phyloP scores from a whole-genome alignment of 805 yeast species.

The Blastobotrys parvus region DNA sequence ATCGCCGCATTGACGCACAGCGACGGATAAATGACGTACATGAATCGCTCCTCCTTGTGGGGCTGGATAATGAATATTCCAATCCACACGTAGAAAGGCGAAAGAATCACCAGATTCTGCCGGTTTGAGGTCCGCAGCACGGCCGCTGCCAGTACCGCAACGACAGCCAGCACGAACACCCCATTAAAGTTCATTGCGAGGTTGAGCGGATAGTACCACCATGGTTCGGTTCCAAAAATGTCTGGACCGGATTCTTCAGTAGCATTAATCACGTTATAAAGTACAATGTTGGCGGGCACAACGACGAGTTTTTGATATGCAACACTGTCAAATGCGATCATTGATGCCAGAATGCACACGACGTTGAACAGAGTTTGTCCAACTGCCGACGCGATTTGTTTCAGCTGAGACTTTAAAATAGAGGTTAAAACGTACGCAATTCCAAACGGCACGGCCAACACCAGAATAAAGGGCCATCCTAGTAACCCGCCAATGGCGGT shows the following conservation, averaged over 20 bases:
- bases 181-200: constrained; percentile 67
- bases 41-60: constrained; percentile 87
- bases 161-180: constrained; percentile 24
- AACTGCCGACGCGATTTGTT: constrained; percentile 13
- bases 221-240: constrained; percentile 82
- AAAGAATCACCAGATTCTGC: constrained; percentile 22
- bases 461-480: constrained; percentile 89
- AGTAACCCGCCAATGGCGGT: constrained; percentile 60
- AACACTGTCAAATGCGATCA: constrained; percentile 37
- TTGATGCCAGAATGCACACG: constrained; percentile 18
- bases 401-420: too few relatives aligned
- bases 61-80: constrained; percentile 64
- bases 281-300: constrained; percentile 75
- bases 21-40: constrained; percentile 76
- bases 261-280: constrained; percentile 70
- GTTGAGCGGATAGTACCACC: constrained; percentile 61
- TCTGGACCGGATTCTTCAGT: constrained; percentile 73
- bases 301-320: constrained; percentile 54
- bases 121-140: neutral
- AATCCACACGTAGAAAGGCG: constrained; percentile 61
- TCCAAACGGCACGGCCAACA: constrained; percentile 53
- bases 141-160: constrained; percentile 4
- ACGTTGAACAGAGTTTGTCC: neutral
- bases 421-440: constrained; percentile 24
- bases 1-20: constrained; percentile 57